Conservation (phyloP, 2,329 filamentous ascomycete genomes). For the Aspergillus clavatus region DNA sequence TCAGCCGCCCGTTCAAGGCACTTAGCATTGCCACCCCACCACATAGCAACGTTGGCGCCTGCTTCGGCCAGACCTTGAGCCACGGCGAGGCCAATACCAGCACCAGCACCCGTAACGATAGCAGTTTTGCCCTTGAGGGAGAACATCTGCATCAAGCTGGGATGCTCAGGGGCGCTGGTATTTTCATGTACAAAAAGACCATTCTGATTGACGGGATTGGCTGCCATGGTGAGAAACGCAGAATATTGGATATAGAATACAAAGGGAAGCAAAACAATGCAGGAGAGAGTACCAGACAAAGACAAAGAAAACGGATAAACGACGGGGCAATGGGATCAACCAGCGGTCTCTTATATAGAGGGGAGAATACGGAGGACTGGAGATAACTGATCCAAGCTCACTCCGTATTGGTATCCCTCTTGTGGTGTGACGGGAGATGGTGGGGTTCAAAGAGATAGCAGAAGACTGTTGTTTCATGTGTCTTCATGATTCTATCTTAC, state of each 20-base stretch:
- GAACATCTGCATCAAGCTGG: conserved; percentile 59
- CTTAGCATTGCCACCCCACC: conserved; percentile 66
- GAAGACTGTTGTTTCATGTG: neutral
- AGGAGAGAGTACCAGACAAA: neutral
- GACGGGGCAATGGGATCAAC: no score
- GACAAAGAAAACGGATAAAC: neutral
- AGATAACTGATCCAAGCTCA: no score
- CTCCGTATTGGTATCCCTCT: no score
- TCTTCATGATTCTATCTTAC: neutral
- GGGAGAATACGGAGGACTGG: neutral
- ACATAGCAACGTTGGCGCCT: conserved; percentile 67
- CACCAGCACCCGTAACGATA: conserved; percentile 65
- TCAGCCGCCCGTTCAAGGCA: conserved; percentile 58
- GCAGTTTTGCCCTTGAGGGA: conserved; percentile 66
- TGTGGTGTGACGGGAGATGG: neutral
- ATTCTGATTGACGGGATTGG: conserved; percentile 34
- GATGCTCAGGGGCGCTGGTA: conserved; percentile 43
- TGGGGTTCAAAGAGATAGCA: neutral
- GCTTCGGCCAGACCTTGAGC: conserved; percentile 64
- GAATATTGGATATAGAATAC: neutral
- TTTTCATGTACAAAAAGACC: conserved; percentile 55
- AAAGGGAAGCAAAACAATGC: neutral
- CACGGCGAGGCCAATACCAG: conserved; percentile 63
- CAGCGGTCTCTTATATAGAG: conserved; percentile 4
- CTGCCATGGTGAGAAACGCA: conserved; percentile 26